A percentile compares a stretch with the other conserved stretches of the same genome.
Conservation (phyloP, 495 filamentous ascomycete genomes). For the Neurospora africana region DNA sequence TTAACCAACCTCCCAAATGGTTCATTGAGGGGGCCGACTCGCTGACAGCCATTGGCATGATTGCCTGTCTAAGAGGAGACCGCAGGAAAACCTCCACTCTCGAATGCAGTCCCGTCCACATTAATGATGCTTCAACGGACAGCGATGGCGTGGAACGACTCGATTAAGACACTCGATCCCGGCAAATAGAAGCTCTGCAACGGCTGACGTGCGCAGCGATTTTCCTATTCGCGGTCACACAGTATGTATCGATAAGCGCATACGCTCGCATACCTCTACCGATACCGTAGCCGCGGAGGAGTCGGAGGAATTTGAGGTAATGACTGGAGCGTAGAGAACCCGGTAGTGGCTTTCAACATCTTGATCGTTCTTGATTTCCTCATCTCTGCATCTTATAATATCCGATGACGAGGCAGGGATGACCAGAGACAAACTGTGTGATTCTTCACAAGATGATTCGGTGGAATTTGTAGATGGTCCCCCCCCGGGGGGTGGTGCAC, state of each 20-base stretch:
- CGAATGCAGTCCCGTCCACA: background rate
- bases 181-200: background rate
- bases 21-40: background rate
- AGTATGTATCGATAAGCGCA: background rate
- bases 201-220: background rate
- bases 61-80: background rate
- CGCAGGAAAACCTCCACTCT: background rate
- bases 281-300: background rate
- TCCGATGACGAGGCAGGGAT: background rate
- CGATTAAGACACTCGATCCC: background rate
- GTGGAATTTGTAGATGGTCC: background rate
- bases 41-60: background rate
- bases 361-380: background rate
- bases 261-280: background rate
- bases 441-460: background rate
- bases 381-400: background rate
- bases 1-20: background rate
- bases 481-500: background rate
- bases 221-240: background rate
- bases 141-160: background rate
- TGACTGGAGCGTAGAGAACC: background rate
- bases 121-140: background rate
- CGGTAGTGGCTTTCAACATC: background rate
- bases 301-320: background rate
- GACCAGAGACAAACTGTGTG: background rate